Conservation (phyloP, 2,329 filamentous ascomycete genomes). For the Scedosporium minutisporum region DNA sequence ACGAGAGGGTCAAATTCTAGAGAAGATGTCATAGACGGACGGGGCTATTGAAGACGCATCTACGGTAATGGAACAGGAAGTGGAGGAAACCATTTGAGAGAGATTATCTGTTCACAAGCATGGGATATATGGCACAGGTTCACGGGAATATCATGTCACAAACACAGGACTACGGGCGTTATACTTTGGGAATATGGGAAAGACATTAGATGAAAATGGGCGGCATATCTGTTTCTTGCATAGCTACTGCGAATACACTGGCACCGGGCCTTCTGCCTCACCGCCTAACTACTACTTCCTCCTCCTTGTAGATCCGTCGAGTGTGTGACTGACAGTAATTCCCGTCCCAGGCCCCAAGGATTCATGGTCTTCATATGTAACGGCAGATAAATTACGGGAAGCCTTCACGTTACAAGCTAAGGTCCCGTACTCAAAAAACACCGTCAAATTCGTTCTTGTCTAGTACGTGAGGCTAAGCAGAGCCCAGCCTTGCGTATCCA, state of each 20-base stretch:
- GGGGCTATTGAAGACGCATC: too few relatives aligned
- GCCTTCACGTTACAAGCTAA: neutral
- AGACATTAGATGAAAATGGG: neutral
- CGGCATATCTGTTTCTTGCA: neutral
- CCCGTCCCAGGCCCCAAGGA: too few relatives aligned
- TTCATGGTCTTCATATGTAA: neutral
- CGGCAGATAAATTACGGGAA: conserved; percentile 8
- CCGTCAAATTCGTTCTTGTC: conserved; percentile 6
- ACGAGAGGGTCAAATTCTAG: too few relatives aligned
- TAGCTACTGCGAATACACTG: neutral
- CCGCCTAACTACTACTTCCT: too few relatives aligned
- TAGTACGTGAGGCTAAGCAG: neutral
- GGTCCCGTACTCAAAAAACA: conserved; percentile 9
- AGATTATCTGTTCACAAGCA: too few relatives aligned
- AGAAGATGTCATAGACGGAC: too few relatives aligned
- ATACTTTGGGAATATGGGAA: neutral
- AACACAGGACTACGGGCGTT: neutral
- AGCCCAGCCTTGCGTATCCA: neutral
- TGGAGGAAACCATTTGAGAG: too few relatives aligned
- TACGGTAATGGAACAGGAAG: too few relatives aligned
- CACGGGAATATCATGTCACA: neutral
- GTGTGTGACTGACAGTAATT: too few relatives aligned
- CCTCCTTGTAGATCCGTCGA: too few relatives aligned
- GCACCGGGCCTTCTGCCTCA: neutral
- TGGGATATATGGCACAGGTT: too few relatives aligned